A percentile compares a stretch with the other conserved stretches of the same genome.
phyloP scores from a whole-genome alignment of 176 grass and related monocot genomes.

The Saccharum spontaneum region DNA sequence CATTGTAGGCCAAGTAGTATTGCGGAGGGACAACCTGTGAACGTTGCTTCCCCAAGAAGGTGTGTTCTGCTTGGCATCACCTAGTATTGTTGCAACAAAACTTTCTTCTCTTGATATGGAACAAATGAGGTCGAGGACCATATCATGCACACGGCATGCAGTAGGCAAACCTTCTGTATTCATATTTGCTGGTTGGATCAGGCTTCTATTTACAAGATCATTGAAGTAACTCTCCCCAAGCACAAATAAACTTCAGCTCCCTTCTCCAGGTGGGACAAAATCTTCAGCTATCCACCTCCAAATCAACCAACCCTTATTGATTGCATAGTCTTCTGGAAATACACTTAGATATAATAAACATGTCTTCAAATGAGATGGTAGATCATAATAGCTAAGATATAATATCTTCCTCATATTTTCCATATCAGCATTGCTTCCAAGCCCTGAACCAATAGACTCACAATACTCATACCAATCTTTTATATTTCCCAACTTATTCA shows the following conservation, averaged over 20 bases:
- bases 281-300: neutral
- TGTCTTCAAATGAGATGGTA: neutral
- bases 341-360: neutral
- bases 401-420: neutral
- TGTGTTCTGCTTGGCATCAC: neutral
- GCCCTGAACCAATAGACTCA: neutral
- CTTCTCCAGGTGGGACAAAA: neutral
- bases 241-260: neutral
- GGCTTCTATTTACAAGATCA: neutral
- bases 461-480: neutral
- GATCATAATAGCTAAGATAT: neutral
- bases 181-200: neutral
- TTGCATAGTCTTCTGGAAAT: neutral
- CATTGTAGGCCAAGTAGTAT: neutral
- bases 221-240: neutral
- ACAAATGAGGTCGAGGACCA: neutral
- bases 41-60: neutral
- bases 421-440: neutral
- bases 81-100: neutral
- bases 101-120: neutral
- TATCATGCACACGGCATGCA: neutral
- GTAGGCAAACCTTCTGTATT: accelerated
- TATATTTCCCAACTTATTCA: neutral
- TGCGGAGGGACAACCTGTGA: neutral
- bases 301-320: accelerated